phyloP scores from a whole-genome alignment of 805 yeast species.

The Yarrowia sp. region DNA sequence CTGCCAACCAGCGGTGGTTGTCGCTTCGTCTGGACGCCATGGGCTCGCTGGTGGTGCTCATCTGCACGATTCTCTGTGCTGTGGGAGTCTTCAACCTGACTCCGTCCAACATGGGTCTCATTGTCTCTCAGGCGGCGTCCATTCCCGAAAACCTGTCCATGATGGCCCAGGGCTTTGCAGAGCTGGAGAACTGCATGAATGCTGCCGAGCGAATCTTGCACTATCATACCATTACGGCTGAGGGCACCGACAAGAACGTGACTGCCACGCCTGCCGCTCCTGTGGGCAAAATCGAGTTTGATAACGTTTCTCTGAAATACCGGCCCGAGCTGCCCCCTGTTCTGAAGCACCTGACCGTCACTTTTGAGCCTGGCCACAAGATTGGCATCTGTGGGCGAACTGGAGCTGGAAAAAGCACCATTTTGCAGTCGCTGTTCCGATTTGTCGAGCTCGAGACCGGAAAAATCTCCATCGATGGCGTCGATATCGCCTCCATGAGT shows the following conservation, averaged over 20 bases:
- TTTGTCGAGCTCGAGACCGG: constrained; percentile 65
- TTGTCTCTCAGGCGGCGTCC: constrained; percentile 65
- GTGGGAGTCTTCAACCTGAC: constrained; percentile 64
- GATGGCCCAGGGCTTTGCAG: constrained; percentile 69
- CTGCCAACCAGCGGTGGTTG: constrained; percentile 78
- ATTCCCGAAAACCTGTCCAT: constrained; percentile 64
- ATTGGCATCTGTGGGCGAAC: constrained; percentile 90
- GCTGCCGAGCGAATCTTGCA: constrained; percentile 74
- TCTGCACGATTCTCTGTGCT: constrained; percentile 66
- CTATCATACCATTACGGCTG: constrained; percentile 65
- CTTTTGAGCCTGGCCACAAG: constrained; percentile 65
- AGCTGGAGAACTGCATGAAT: constrained; percentile 78
- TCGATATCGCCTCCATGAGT: constrained; percentile 70
- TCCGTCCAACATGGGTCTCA: constrained; percentile 71
- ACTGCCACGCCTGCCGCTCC: constrained; percentile 50
- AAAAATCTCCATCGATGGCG: constrained; percentile 67
- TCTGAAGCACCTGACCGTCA: constrained; percentile 61
- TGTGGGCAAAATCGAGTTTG: constrained; percentile 63
- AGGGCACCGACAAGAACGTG: constrained; percentile 64
- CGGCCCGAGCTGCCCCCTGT: constrained; percentile 71
- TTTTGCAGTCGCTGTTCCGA: constrained; percentile 74
- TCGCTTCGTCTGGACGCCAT: constrained; percentile 65
- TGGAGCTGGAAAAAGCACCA: constrained; percentile 86
- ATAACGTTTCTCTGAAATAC: constrained; percentile 65
- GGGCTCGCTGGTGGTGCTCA: constrained; percentile 59